Conservation (phyloP, 2,329 filamentous ascomycete genomes). For the Tolypocladium cylindrosporum region DNA sequence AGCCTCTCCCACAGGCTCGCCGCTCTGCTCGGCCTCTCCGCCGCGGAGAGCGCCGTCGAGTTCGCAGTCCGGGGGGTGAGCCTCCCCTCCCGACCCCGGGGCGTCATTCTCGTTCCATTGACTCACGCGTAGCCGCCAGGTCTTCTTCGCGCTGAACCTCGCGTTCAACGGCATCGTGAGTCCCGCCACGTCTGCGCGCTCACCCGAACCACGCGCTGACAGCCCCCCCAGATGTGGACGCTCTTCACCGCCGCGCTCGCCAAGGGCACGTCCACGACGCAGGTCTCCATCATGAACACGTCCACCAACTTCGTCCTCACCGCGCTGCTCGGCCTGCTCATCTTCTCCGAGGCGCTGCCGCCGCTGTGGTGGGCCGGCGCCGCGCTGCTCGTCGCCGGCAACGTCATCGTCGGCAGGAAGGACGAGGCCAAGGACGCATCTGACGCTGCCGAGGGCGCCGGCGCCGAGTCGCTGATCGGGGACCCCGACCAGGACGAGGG, state of each 20-base stretch:
- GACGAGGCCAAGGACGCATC: conserved; percentile 34
- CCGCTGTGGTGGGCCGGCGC: conserved; percentile 71
- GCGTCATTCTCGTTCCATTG: not conserved
- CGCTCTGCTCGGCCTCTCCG: conserved; percentile 29
- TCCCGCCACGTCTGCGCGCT: conserved; percentile 3
- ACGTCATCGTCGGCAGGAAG: conserved; percentile 66
- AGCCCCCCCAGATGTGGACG: conserved; percentile 57
- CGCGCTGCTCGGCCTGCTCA: conserved; percentile 56
- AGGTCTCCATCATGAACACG: conserved; percentile 75
- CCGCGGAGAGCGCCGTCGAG: conserved; percentile 34
- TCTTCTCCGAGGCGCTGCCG: conserved; percentile 64
- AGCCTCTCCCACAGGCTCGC: conserved; percentile 36
- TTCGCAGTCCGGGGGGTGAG: conserved; percentile 38
- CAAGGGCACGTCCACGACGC: conserved; percentile 62
- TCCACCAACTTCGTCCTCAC: conserved; percentile 75
- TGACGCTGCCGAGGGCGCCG: conserved; percentile 13
- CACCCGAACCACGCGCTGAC: not conserved
- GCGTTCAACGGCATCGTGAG: conserved; percentile 61
- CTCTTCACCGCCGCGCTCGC: conserved; percentile 74
- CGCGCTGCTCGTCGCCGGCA: conserved; percentile 60
- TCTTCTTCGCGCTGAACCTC: conserved; percentile 67
- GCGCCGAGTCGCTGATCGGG: conserved; percentile 17
- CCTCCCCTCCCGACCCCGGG: not conserved
- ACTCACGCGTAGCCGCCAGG: conserved; percentile 26
- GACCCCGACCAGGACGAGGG: conserved; percentile 10